phyloP scores from a whole-genome alignment of 441 rosid genomes.

The Syzygium syzygioides region DNA sequence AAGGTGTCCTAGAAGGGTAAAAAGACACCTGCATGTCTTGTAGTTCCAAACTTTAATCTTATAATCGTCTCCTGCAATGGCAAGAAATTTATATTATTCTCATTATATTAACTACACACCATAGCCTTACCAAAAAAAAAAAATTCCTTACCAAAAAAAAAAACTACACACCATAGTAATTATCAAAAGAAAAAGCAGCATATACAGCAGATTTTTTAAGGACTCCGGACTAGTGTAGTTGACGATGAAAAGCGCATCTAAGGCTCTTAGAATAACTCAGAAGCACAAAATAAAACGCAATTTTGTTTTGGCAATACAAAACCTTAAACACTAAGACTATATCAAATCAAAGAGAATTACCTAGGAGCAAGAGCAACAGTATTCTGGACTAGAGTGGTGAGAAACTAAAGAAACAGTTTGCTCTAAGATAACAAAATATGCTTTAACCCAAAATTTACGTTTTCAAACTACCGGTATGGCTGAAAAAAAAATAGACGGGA shows the following conservation, averaged over 20 bases:
- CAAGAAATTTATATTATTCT: not conserved
- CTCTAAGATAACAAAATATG: not conserved
- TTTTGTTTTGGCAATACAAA: not conserved
- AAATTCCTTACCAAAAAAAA: too few relatives aligned
- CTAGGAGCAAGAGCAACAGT: not conserved
- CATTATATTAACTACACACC: not conserved
- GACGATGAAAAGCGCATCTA: not conserved
- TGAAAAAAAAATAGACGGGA: not conserved
- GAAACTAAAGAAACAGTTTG: not conserved
- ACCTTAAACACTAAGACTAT: not conserved
- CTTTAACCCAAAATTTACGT: not conserved
- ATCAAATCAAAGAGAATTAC: not conserved
- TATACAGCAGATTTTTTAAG: not conserved
- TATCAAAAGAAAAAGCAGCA: not conserved
- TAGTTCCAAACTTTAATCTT: slow-evolving; percentile 91
- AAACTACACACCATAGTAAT: not conserved
- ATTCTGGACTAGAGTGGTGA: not conserved
- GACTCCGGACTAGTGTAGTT: not conserved
- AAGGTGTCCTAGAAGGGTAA: slow-evolving; percentile 87
- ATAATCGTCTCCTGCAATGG: slow-evolving; percentile 69
- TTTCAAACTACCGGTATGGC: not conserved
- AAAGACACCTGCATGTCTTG: slow-evolving; percentile 72
- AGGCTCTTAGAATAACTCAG: not conserved
- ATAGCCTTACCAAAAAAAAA: too few relatives aligned
- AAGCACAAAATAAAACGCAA: not conserved